These are phyloP conservation scores for Megacollybia marginata DNA, from an alignment of 768 basidiomycete species.

Conservation along the genomic window DNA sequence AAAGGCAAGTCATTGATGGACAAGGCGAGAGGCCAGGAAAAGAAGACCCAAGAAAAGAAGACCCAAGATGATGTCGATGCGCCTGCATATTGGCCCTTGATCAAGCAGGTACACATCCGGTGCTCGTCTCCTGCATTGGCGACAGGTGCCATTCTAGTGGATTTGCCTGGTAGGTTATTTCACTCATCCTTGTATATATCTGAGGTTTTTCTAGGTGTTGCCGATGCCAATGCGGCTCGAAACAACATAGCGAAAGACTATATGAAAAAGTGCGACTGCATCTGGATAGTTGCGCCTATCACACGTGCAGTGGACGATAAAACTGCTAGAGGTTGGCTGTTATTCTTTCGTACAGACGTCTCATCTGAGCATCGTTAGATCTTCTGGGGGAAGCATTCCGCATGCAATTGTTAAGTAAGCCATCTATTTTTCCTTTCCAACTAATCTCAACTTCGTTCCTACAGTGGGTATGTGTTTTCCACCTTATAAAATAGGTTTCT, in stretches of 20 bases:
- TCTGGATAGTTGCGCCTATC: conserved; percentile 65
- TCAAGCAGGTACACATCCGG: conserved; percentile 54
- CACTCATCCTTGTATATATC: neutral
- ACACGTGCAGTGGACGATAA: conserved; percentile 57
- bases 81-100: conserved; percentile 55
- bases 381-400: conserved; percentile 61
- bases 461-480: conserved; percentile 33
- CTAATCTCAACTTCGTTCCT: conserved; percentile 3
- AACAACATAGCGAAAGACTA: conserved; percentile 58
- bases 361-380: conserved; percentile 22
- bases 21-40: conserved; percentile 17
- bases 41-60: conserved; percentile 9
- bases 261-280: conserved; percentile 58
- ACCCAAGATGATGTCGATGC: conserved; percentile 20
- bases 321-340: conserved; percentile 39
- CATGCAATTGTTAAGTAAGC: conserved; percentile 53
- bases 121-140: conserved; percentile 44
- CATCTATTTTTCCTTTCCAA: neutral
- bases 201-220: conserved; percentile 30
- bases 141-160: conserved; percentile 57
- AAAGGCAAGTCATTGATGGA: conserved; percentile 30
- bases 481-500: neutral
- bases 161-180: conserved; percentile 43
- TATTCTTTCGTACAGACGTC: neutral
- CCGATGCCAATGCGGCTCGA: conserved; percentile 58